Conservation (phyloP, 352 stramenopile genomes). For the Phytopythium chamaehyphon region DNA sequence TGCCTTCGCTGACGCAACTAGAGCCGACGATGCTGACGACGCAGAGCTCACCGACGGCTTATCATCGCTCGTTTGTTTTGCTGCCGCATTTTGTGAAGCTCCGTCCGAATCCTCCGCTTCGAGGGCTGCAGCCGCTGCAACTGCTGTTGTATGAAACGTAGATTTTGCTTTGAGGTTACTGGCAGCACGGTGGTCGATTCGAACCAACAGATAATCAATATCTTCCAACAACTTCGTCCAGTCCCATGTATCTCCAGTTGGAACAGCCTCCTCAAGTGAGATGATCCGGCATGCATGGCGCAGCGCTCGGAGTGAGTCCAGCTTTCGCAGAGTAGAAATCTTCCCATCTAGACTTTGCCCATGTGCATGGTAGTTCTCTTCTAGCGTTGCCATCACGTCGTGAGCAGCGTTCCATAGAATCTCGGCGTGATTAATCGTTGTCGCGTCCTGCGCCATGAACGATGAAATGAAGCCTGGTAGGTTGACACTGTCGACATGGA, state of each 20-base stretch:
- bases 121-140: constrained; percentile 17
- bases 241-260: constrained; percentile 73
- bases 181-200: constrained; percentile 47
- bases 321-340: constrained; percentile 49
- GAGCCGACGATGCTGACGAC: neutral
- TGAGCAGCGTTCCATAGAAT: constrained; percentile 92
- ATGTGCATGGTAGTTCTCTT: constrained; percentile 68
- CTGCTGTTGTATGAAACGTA: constrained; percentile 19
- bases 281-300: constrained; percentile 59
- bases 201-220: constrained; percentile 60
- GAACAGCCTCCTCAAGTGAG: constrained; percentile 62
- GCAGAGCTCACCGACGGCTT: neutral
- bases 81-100: constrained; percentile 9
- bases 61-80: neutral
- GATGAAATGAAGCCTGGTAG: constrained; percentile 86
- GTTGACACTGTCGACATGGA: constrained; percentile 93
- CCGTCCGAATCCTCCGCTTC: constrained; percentile 23
- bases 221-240: constrained; percentile 76
- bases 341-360: constrained; percentile 33
- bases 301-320: constrained; percentile 59
- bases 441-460: constrained; percentile 88
- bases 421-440: constrained; percentile 88
- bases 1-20: neutral
- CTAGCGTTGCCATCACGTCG: constrained; percentile 85
- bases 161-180: constrained; percentile 27